A percentile compares a stretch with the other conserved stretches of the same genome.
These are phyloP conservation scores for Aspergillus sp. DNA, from an alignment of 2,329 filamentous ascomycete species.

Conservation along the genomic window DNA sequence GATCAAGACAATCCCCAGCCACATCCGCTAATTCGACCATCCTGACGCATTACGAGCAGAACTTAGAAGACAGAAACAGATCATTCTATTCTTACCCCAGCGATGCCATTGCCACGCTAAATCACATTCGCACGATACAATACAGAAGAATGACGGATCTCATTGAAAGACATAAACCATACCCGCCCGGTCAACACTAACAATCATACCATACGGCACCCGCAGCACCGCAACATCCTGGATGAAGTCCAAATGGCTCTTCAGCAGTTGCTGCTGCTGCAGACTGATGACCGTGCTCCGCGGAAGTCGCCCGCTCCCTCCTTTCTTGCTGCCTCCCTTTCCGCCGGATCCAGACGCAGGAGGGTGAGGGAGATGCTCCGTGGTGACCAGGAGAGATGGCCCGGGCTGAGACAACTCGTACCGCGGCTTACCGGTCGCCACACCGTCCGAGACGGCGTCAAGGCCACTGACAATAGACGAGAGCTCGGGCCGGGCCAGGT, in stretches of 20 bases:
- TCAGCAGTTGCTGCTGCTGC: conserved; percentile 82
- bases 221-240: conserved; percentile 86
- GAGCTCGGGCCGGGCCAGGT: conserved; percentile 72
- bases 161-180: conserved; percentile 77
- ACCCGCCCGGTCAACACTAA: conserved; percentile 85
- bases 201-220: conserved; percentile 85
- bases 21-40: not conserved
- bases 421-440: conserved; percentile 54
- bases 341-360: conserved; percentile 25
- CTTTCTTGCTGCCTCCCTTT: conserved; percentile 31
- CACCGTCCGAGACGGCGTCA: conserved; percentile 59
- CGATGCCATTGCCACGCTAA: not conserved
- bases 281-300: conserved; percentile 81
- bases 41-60: not conserved
- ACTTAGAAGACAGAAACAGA: too few relatives aligned
- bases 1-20: not conserved
- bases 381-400: conserved; percentile 62
- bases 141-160: not conserved
- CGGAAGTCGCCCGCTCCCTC: conserved; percentile 51
- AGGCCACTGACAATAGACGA: conserved; percentile 80
- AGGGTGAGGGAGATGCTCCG: conserved; percentile 56
- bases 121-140: not conserved
- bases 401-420: conserved; percentile 66
- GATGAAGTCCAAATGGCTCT: conserved; percentile 82
- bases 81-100: too few relatives aligned